Percentiles rank a stretch among this genome's conserved stretches.
These are phyloP conservation scores for Aspergillus sclerotiicarbonarius DNA, from an alignment of 495 filamentous ascomycete species.

Conservation along the genomic window DNA sequence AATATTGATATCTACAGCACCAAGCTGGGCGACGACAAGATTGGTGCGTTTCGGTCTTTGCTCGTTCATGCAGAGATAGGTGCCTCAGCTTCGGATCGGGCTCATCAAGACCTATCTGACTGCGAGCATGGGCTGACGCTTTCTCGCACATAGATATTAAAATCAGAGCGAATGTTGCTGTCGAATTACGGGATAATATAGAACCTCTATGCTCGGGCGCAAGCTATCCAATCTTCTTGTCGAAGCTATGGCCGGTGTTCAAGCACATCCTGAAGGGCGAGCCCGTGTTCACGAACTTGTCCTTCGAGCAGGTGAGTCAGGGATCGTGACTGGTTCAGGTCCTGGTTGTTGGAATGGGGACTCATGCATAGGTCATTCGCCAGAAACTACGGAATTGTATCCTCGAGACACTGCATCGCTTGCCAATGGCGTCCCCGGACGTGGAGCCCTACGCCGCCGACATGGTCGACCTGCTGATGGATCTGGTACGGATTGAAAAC, in stretches of 20 bases:
- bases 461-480: conserved; percentile 85
- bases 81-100: background rate
- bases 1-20: conserved; percentile 59
- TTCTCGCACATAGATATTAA: conserved; percentile 59
- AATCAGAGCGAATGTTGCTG: conserved; percentile 70
- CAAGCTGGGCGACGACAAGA: conserved; percentile 58
- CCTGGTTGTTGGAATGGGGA: background rate
- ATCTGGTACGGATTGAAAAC: conserved; percentile 84
- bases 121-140: background rate
- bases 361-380: conserved; percentile 19
- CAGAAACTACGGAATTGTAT: conserved; percentile 88
- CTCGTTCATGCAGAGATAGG: background rate
- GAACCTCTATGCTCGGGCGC: conserved; percentile 66
- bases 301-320: conserved; percentile 69
- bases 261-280: conserved; percentile 78
- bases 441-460: conserved; percentile 84
- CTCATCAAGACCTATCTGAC: background rate
- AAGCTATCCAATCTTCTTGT: conserved; percentile 73
- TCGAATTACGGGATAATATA: conserved; percentile 79
- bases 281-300: conserved; percentile 86
- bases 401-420: conserved; percentile 89
- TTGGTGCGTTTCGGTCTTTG: conserved; percentile 46
- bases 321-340: background rate
- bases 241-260: conserved; percentile 87
- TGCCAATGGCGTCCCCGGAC: conserved; percentile 79